Evolutionary conservation across 768 basidiomycete species (phyloP), one percentile per base, ranked within the genome.

Genomic region (Agaricus sinodeliciosus): DNA sequence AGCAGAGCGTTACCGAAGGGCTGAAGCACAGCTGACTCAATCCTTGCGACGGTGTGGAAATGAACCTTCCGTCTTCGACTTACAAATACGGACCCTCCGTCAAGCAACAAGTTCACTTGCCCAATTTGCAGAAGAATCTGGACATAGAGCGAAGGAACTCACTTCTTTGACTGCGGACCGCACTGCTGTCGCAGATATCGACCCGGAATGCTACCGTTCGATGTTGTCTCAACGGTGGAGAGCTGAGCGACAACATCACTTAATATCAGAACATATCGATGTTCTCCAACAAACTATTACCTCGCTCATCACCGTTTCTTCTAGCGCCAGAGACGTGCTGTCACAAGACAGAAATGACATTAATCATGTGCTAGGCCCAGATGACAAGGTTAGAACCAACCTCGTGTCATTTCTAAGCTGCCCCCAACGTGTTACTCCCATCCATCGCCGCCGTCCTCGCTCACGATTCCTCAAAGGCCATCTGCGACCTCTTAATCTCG

Each of bases 331-430:
- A 54, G 26, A 8, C 22, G 11, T 16, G 43, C 44, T 25, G 39
- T 34, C 36, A 47, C 27, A 15, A 47, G 45, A 39, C 18, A 37
- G 31, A 54, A 27, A 54, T 47, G 52, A 54, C 19, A 41, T 15
- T 9, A 36, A 35, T 16, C 52, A 54, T 16, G 28, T 46, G 37
- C 22, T 22, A 13, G 18, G 15, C 8, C 45, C 40, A 47, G 46
- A 54, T 42, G 39, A 48, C 46, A 54, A 34, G 39, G 34, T 27
- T 48, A 22, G 39, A 27, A 15, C 37, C 39, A 54, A 54, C 52
- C 52, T 54, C 45, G 28, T 54, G 52, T 41, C 52, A n/a, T 54
- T 54, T 42, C 41, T 54, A 48, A 41, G 52, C 34, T 54, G 52
- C n/a, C 46, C 52, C 9, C 52, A 54, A 36, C 52, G 52, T 54